Conservation (phyloP, 805 yeast species). For the Yarrowia sp. region DNA sequence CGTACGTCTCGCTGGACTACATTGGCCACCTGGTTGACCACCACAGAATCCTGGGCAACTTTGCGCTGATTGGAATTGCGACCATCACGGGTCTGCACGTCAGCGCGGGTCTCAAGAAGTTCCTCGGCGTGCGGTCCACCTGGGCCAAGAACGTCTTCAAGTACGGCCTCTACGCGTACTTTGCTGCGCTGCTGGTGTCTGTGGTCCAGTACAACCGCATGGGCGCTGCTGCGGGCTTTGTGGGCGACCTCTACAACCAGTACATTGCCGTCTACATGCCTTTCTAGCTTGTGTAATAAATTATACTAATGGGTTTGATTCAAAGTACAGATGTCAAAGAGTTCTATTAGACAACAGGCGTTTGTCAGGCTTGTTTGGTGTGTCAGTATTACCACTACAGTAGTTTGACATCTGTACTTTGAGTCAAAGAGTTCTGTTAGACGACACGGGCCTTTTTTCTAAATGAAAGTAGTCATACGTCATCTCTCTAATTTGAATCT, state of each 20-base stretch:
- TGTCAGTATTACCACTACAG: not conserved
- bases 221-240: constrained; percentile 7
- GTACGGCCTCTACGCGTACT: not conserved
- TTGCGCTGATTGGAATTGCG: not conserved
- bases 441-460: too few species aligned
- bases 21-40: constrained; percentile 44
- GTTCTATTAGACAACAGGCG: too few species aligned
- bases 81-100: constrained; percentile 17
- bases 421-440: too few species aligned
- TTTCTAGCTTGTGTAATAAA: not conserved
- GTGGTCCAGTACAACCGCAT: not conserved
- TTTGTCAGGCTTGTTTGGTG: too few species aligned
- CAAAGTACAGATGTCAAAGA: too few species aligned
- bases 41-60: constrained; percentile 33
- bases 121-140: not conserved
- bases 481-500: too few species aligned
- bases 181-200: not conserved
- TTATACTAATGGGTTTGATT: too few species aligned
- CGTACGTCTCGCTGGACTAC: constrained; percentile 52
- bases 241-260: constrained; percentile 19
- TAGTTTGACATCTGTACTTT: too few species aligned
- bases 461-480: too few species aligned
- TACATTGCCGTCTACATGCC: constrained; percentile 22
- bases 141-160: constrained; percentile 7
- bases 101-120: constrained; percentile 11